Conservation (phyloP, 495 filamentous ascomycete species). For the Neurospora sp. region DNA sequence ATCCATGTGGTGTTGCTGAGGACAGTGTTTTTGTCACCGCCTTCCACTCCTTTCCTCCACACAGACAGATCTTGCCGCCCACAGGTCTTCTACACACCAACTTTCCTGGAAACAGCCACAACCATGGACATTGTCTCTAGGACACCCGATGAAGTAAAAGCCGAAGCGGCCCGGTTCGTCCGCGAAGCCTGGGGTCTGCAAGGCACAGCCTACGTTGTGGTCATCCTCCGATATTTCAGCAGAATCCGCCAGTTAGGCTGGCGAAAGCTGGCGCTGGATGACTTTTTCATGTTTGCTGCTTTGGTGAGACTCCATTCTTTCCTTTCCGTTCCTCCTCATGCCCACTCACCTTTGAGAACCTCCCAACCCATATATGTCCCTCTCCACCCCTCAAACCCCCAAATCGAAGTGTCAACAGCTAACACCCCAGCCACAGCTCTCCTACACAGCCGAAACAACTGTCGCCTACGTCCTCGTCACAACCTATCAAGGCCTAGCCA, state of each 20-base stretch:
- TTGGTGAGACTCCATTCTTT: not conserved
- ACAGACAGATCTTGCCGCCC: not conserved
- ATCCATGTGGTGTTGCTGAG: not conserved
- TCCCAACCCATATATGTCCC: too few relatives aligned
- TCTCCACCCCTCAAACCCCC: too few relatives aligned
- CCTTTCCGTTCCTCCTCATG: too few relatives aligned
- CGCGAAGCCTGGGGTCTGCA: slow-evolving; percentile 23
- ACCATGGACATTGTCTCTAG: not conserved
- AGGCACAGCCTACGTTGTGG: slow-evolving; percentile 18
- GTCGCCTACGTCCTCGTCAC: slow-evolving; percentile 25
- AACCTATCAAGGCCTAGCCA: slow-evolving; percentile 45
- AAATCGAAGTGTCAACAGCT: too few relatives aligned
- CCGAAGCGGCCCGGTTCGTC: slow-evolving; percentile 12
- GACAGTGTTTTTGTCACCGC: not conserved
- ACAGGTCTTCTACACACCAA: not conserved
- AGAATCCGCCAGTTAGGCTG: slow-evolving; percentile 16
- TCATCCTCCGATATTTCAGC: slow-evolving; percentile 19
- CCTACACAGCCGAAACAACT: slow-evolving; percentile 24
- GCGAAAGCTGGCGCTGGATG: slow-evolving; percentile 29
- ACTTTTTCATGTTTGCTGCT: slow-evolving; percentile 39
- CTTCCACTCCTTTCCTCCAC: not conserved
- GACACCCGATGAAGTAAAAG: not conserved
- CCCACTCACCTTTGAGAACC: too few relatives aligned
- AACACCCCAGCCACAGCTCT: slow-evolving; percentile 12
- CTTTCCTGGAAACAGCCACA: too few relatives aligned